Conservation (phyloP, 228 moss, liverwort and hornwort species). For the Sphagnum magellanicum region DNA sequence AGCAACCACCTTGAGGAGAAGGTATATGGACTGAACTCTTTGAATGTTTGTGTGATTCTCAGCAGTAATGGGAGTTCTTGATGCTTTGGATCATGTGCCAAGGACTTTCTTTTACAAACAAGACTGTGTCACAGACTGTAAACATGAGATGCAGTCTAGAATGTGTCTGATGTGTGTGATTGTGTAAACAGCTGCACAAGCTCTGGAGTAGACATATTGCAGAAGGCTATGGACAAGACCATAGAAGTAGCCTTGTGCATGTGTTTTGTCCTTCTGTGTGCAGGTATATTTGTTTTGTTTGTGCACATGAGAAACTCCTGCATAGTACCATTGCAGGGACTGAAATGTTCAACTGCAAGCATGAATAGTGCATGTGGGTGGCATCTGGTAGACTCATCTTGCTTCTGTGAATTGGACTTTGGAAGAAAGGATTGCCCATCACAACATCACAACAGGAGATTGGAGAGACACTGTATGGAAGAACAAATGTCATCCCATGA, state of each 20-base stretch:
- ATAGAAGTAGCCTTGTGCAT: slow-evolving; percentile 26
- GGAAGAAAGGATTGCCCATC: slow-evolving; percentile 24
- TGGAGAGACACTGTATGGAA: slow-evolving; percentile 32
- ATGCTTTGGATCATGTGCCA: not conserved
- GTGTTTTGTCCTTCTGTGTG: slow-evolving; percentile 29
- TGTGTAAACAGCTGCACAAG: not conserved
- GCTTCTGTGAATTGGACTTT: slow-evolving; percentile 23
- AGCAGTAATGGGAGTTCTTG: not conserved
- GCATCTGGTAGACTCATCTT: slow-evolving; percentile 7
- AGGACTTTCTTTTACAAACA: not conserved
- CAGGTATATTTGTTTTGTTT: slow-evolving; percentile 12
- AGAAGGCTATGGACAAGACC: slow-evolving; percentile 27
- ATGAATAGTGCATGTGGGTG: too few relatives aligned
- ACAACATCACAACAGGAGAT: slow-evolving; percentile 23
- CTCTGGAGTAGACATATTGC: slow-evolving; percentile 6
- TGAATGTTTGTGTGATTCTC: too few relatives aligned
- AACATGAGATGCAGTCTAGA: too few relatives aligned
- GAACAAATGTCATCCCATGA: slow-evolving; percentile 23
- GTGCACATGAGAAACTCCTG: not conserved
- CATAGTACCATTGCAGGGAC: too few relatives aligned
- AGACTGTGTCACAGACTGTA: too few relatives aligned
- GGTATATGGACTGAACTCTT: too few relatives aligned
- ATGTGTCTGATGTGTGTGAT: not conserved
- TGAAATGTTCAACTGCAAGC: too few relatives aligned
- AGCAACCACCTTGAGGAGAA: too few relatives aligned